phyloP scores from a whole-genome alignment of 1,139 yeast genomes.

The Sugiyamaella sp. region DNA sequence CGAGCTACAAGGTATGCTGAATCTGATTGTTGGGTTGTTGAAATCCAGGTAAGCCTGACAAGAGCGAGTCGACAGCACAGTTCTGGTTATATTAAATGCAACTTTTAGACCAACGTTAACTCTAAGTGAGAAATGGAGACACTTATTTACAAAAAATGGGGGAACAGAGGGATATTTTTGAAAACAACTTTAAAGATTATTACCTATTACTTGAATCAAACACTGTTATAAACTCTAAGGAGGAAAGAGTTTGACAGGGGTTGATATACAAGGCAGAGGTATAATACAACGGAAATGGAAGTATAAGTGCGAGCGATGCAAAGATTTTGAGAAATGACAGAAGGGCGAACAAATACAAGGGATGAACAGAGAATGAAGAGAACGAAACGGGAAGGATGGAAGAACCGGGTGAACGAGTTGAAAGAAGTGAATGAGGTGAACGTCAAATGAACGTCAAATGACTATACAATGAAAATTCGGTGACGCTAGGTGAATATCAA shows the following conservation, averaged over 20 bases:
- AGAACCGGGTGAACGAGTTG: not conserved
- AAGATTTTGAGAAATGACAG: not conserved
- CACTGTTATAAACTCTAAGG: not conserved
- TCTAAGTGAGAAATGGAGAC: too few relatives aligned
- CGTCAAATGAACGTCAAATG: not conserved
- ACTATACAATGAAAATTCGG: not conserved
- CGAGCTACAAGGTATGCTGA: too few relatives aligned
- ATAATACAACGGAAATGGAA: not conserved
- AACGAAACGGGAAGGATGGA: not conserved
- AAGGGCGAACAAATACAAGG: not conserved
- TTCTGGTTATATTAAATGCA: not conserved
- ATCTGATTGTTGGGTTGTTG: too few relatives aligned
- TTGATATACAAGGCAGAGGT: not conserved
- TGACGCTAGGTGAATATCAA: not conserved
- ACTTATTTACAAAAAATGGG: not conserved
- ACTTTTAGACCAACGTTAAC: not conserved
- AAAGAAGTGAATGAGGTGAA: not conserved
- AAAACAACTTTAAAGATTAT: not conserved
- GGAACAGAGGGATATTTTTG: not conserved
- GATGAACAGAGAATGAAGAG: not conserved
- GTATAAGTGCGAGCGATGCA: not conserved
- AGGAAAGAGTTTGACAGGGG: not conserved
- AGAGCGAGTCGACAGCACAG: not conserved
- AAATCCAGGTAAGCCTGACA: too few relatives aligned
- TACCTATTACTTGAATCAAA: not conserved